Percentiles rank a stretch among this genome's conserved stretches.
Conservation (phyloP, 495 filamentous ascomycete species). For the Astrothelium macrocarpum region DNA sequence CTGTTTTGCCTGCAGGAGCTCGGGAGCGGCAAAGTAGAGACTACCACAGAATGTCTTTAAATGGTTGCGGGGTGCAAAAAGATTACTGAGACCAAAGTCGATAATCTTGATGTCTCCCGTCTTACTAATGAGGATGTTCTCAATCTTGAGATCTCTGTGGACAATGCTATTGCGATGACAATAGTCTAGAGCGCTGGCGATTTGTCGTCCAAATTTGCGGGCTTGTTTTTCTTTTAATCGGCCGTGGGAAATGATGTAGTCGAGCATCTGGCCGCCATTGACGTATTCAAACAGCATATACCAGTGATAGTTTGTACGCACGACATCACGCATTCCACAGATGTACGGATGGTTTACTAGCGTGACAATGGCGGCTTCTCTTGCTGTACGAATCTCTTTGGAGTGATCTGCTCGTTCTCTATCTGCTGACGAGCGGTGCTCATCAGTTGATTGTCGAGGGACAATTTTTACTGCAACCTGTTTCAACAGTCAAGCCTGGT, state of each 20-base stretch:
- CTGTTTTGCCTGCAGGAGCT: slow-evolving; percentile 83
- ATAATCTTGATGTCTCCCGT: slow-evolving; percentile 99
- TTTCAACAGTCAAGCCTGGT: background rate
- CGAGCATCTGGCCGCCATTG: slow-evolving; percentile 98
- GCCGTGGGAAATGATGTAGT: slow-evolving; percentile 99
- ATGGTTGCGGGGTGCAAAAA: slow-evolving; percentile 78
- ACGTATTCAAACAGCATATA: slow-evolving; percentile 99
- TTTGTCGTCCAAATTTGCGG: slow-evolving; percentile 93
- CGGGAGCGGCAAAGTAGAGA: slow-evolving; percentile 95
- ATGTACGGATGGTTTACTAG: slow-evolving; percentile 94
- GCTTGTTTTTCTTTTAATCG: slow-evolving; percentile 97
- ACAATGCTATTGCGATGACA: slow-evolving; percentile 99
- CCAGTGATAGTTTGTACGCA: slow-evolving; percentile 96
- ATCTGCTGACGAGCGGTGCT: slow-evolving; percentile 69
- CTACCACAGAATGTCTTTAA: slow-evolving; percentile 97
- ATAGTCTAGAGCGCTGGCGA: slow-evolving; percentile 96
- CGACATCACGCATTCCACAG: slow-evolving; percentile 90
- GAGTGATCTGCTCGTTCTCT: slow-evolving; percentile 82
- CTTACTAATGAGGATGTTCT: slow-evolving; percentile 99
- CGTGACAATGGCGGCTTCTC: slow-evolving; percentile 94
- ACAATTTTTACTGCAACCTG: slow-evolving; percentile 98
- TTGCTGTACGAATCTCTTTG: slow-evolving; percentile 92
- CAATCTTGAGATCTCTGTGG: slow-evolving; percentile 95
- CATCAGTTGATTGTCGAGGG: slow-evolving; percentile 77
- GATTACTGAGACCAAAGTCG: slow-evolving; percentile 95